Evolutionary conservation across 2,329 filamentous ascomycete genomes (phyloP).

Genomic region (Hirsutella thompsonii): DNA sequence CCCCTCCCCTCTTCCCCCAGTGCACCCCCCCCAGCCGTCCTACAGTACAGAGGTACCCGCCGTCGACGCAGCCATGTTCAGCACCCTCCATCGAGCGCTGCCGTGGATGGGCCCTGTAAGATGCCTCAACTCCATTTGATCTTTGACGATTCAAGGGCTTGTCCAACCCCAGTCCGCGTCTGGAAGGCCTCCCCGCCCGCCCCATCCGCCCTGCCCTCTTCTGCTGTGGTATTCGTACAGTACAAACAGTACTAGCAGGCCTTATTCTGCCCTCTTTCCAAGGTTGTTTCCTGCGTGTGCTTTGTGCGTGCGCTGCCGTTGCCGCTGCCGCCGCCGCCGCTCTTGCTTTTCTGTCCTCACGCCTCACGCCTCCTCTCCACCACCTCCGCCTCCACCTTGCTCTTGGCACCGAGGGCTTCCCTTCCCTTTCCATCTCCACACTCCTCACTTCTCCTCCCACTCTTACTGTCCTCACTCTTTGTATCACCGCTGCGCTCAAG

Average conservation of each 20-base stretch:
- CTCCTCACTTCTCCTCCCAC: conserved; percentile 9
- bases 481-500: conserved; percentile 5
- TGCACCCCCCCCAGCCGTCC: too few relatives aligned
- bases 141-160: neutral
- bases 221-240: too few relatives aligned
- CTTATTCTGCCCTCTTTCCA: neutral
- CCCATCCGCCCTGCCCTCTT: neutral
- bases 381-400: neutral
- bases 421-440: neutral
- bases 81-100: neutral
- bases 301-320: neutral
- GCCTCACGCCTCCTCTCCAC: neutral
- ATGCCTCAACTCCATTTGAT: neutral
- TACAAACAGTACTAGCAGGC: too few relatives aligned
- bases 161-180: neutral
- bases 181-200: neutral
- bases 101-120: neutral
- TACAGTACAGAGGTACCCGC: too few relatives aligned
- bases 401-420: neutral
- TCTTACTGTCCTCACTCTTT: conserved; percentile 3
- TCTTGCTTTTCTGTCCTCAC: neutral
- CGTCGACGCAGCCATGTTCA: neutral
- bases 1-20: too few relatives aligned
- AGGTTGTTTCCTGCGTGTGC: neutral
- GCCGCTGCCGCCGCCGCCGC: neutral